These are phyloP conservation scores for Hypholoma sublateritium DNA, from an alignment of 768 basidiomycete species.

Conservation along the genomic window DNA sequence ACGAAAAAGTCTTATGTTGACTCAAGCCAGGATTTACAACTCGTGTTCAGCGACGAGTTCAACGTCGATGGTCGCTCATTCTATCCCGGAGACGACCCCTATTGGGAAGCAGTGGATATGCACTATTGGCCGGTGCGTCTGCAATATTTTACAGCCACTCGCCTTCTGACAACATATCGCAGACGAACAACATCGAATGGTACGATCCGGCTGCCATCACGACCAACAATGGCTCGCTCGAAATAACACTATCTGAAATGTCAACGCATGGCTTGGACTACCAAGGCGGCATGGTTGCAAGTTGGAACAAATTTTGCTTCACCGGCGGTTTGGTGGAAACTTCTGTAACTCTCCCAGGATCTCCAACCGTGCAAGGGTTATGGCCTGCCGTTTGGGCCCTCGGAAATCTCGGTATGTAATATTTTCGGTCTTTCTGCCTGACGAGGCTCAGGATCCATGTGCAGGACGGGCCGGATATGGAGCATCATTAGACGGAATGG, in stretches of 20 bases:
- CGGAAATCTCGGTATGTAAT: conserved; percentile 67
- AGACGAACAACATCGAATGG: conserved; percentile 84
- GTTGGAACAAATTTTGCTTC: conserved; percentile 94
- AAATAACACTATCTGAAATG: conserved; percentile 70
- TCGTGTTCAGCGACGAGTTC: conserved; percentile 92
- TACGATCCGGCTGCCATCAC: conserved; percentile 81
- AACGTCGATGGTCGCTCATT: conserved; percentile 78
- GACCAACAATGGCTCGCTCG: conserved; percentile 71
- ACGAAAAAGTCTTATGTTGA: conserved; percentile 52
- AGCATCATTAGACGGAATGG: conserved; percentile 80
- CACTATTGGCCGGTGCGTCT: conserved; percentile 69
- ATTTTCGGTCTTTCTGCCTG: neutral
- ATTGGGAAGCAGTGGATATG: conserved; percentile 82
- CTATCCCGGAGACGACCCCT: conserved; percentile 87
- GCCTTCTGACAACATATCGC: neutral
- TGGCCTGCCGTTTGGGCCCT: conserved; percentile 85
- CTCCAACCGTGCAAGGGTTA: conserved; percentile 59
- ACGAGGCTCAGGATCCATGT: neutral
- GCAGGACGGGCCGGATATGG: conserved; percentile 85
- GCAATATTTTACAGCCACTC: neutral
- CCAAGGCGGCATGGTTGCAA: conserved; percentile 66
- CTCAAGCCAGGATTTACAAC: conserved; percentile 52
- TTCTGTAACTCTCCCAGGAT: conserved; percentile 69
- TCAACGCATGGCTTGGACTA: conserved; percentile 72
- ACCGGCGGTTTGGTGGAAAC: conserved; percentile 81